Base-by-base conservation (phyloP, 78 protist species). In the Dictyostelium brefeldianum region DNA sequence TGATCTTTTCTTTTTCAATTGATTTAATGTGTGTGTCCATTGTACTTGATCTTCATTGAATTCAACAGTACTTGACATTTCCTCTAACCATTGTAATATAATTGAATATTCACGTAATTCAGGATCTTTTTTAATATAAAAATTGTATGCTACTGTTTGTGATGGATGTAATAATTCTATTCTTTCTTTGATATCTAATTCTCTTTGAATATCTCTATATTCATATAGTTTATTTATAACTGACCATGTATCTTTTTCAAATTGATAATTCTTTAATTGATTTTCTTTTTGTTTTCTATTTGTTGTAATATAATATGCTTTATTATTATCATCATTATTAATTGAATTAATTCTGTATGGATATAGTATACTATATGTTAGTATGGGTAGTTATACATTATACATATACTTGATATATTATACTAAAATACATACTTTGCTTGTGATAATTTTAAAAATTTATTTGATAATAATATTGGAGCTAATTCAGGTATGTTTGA, bases 241-340 rank as follows among this genome's bases (percentile, higher is more conserved):
- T 41, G 78, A 75, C 93, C 93, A 87, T 27, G 93, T 87, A 77
- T 87, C 59, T 56, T 87, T 77, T 50, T 87, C 93, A 8, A 51
- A 31, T 65, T 87, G 64, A 74, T 47, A 56, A 18, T 22, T 43
- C 15, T 74, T 77, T 48, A 65, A 46, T 47, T 56, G 48, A 48
- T 80, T 50, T 50, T 87, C 93, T 43, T 65, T 74, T 27, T 87
- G 59, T 8, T 77, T 87, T 51, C 79, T 87, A 77, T 87, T 87
- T 29, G 27, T 31, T 59, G 83, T 77, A n/a, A 87, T 47, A 65
- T 65, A 77, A 51, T 48, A 87, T 71, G 41, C 20, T 78, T 62
- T 74, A 8, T 87, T 81, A n/a, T 65, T 25, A 15, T 67, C 75
- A 47, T 74, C 67, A 64, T 77, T 31, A 29, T 87, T 59, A 17